Evolutionary conservation across 108 stramenopile species (phyloP).

Genomic region (Cylindrotheca closterium): DNA sequence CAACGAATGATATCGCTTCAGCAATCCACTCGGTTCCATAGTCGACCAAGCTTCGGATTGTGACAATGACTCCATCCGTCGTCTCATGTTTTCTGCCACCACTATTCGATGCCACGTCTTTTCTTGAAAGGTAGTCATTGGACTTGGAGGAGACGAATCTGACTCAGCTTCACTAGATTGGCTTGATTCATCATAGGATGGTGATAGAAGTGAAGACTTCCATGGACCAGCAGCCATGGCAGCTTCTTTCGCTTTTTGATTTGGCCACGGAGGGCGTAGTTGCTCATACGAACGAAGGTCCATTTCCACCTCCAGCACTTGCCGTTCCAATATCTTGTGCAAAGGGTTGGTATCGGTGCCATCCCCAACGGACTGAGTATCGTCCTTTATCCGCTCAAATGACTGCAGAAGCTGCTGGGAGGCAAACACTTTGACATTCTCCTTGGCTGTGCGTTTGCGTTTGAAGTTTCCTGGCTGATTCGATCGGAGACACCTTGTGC

Average conservation of each 20-base stretch:
- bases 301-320: not conserved
- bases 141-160: not conserved
- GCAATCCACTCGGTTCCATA: not conserved
- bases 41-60: not conserved
- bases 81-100: slow-evolving; percentile 15
- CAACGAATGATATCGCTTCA: not conserved
- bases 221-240: slow-evolving; percentile 3
- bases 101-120: slow-evolving; percentile 23
- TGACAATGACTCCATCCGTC: not conserved
- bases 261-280: not conserved
- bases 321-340: not conserved
- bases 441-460: not conserved
- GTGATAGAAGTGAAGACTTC: not conserved
- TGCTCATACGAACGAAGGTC: slow-evolving; percentile 1
- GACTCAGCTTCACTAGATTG: not conserved
- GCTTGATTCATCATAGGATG: not conserved
- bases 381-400: not conserved
- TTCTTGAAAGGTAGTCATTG: slow-evolving; percentile 9
- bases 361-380: not conserved
- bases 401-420: not conserved
- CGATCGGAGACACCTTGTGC: slow-evolving; percentile 12
- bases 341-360: not conserved
- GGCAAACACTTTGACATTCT: slow-evolving; percentile 20
- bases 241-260: not conserved
- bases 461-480: slow-evolving; percentile 1